Base-by-base conservation (phyloP, 306 rosid genomes). In the Rosa chinensis region DNA sequence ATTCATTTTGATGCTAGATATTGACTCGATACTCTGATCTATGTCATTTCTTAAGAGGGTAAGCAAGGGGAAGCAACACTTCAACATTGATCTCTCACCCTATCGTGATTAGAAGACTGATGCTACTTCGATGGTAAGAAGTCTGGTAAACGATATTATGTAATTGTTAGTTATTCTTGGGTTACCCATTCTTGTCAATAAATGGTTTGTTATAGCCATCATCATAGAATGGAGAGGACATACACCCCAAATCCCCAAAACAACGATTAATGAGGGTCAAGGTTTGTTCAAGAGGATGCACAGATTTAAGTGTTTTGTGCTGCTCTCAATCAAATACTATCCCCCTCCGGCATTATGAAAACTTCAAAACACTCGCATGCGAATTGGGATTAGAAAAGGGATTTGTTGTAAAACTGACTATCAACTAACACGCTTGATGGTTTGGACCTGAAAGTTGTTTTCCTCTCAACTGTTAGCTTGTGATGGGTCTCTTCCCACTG, bases 11-110 rank as follows among this genome's bases (percentile, higher is more conserved):
- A 25, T 80, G 17, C 55, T 18, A 28, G 3, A 76, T 50, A 58
- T 43, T 35, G 45, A 64, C 70, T 16, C 11, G 0, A 64, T 64
- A 35, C 12, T 35, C 70, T 6, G 3, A 64, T 64, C 35, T 35
- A n/a, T 61, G 66, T 61, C 25, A 64, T 16, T 6, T 32, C 10
- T 64, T 32, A 67, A 94, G 99, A 88, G 89, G 82, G 97, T 85
- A 52, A 92, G 91, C 97, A 94, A 91, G 86, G 97, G 99, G 78
- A 92, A 89, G 88, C 91, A 90, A 66, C 85, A 18, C 8, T 89
- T 91, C 85, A 87, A 89, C 81, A 91, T 94, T 78, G 97, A 94
- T 86, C 91, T 92, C 86, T 81, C 97, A 3, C 97, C 99, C 42
- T 89, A 85, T 85, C 82, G 80, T 63, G 92, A 89, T 68, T 92